Evolutionary conservation across 768 basidiomycete genomes (phyloP).

Genomic region (Termitomyces sp.): DNA sequence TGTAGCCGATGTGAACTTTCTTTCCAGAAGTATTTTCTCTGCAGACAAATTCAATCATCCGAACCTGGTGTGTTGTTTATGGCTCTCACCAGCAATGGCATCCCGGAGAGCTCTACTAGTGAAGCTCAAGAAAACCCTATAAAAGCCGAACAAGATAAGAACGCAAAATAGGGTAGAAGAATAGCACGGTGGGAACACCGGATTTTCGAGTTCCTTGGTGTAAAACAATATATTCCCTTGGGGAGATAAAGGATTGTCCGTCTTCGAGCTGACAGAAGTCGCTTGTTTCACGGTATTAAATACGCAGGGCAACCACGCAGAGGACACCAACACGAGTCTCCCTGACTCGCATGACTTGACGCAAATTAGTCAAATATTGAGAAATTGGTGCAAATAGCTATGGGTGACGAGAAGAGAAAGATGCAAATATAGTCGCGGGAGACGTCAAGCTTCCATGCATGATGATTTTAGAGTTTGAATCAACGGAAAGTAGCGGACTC

Average conservation of each 20-base stretch:
- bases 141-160: conserved; percentile 23
- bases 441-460: too few species aligned
- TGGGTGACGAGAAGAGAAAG: background rate
- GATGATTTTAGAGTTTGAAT: background rate
- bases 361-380: too few species aligned
- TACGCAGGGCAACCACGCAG: too few species aligned
- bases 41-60: background rate
- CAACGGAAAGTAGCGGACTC: background rate
- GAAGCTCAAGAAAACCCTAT: conserved; percentile 37
- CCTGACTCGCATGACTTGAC: too few species aligned
- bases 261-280: too few species aligned
- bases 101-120: conserved; percentile 84
- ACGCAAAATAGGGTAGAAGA: conserved; percentile 76
- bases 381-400: too few species aligned
- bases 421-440: background rate
- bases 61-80: background rate
- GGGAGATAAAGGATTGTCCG: conserved; percentile 30
- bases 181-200: conserved; percentile 61
- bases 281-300: too few species aligned
- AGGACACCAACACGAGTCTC: too few species aligned
- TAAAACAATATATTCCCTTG: conserved; percentile 57
- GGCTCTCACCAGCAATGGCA: conserved; percentile 56
- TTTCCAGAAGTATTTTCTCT: conserved; percentile 61
- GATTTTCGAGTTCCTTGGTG: conserved; percentile 41
- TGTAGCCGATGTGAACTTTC: conserved; percentile 60